Evolutionary conservation across 176 grass and related monocot species (phyloP).

Genomic region (Juncus inflexus): DNA sequence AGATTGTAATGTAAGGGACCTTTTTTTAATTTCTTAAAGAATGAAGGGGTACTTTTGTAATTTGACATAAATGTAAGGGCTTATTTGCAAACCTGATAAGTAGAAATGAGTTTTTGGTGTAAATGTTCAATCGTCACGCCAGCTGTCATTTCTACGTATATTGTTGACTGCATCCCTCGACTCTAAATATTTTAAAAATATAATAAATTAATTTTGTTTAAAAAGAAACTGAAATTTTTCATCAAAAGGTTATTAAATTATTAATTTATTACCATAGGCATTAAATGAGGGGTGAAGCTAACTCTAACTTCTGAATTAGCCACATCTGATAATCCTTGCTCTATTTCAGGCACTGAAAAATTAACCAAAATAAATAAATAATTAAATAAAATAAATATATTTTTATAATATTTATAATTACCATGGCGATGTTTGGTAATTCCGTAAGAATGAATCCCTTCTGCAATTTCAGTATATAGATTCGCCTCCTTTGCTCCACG

Average conservation of each 20-base stretch:
- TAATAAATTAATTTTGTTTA: not conserved
- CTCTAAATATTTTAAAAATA: conserved; percentile 34
- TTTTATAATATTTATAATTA: conserved; percentile 37
- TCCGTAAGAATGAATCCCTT: conserved; percentile 94
- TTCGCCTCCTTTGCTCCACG: conserved; percentile 98
- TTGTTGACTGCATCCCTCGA: conserved; percentile 96
- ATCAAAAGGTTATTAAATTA: too few relatives aligned
- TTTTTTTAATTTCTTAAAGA: not conserved
- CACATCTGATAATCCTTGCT: conserved; percentile 83
- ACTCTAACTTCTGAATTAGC: conserved; percentile 85
- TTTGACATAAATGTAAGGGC: not conserved
- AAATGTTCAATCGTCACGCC: conserved; percentile 69
- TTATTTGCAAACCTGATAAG: conserved; percentile 58
- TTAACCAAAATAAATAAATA: conserved; percentile 18
- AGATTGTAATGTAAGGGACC: not conserved
- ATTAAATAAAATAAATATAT: conserved; percentile 21
- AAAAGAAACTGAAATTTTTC: not conserved
- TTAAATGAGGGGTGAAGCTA: conserved; percentile 95
- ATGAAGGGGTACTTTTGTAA: not conserved
- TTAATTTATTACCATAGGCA: conserved; percentile 61
- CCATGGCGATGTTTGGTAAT: conserved; percentile 88
- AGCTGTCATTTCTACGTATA: conserved; percentile 77
- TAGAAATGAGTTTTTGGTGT: conserved; percentile 64
- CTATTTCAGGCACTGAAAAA: conserved; percentile 83
- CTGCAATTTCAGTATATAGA: conserved; percentile 95